phyloP scores from a whole-genome alignment of 805 yeast genomes.

The Debaryomyces hansenii region DNA sequence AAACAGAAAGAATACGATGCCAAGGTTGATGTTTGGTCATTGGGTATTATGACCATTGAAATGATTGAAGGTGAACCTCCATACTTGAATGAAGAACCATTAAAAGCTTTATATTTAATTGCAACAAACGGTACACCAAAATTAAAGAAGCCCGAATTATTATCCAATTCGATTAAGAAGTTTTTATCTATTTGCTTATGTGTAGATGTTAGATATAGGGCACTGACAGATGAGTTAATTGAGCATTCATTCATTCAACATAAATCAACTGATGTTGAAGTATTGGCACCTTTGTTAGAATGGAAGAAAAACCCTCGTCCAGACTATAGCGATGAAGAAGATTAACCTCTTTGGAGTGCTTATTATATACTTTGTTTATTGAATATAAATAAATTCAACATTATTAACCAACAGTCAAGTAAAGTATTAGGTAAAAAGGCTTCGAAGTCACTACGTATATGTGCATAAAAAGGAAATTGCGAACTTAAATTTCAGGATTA shows the following conservation, averaged over 20 bases:
- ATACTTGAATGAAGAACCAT: conserved; percentile 75
- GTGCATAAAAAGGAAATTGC: too few species aligned
- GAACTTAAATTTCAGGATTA: too few species aligned
- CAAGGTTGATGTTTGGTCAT: conserved; percentile 80
- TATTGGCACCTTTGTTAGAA: conserved; percentile 58
- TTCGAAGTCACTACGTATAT: too few species aligned
- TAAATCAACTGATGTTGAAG: conserved; percentile 60
- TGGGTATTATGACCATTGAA: conserved; percentile 84
- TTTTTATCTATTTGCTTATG: conserved; percentile 89
- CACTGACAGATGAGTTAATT: conserved; percentile 83
- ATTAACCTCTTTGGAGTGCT: not conserved
- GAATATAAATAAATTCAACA: too few species aligned
- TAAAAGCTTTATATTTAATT: conserved; percentile 72
- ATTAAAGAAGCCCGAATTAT: conserved; percentile 62
- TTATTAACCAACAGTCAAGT: too few species aligned
- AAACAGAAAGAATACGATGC: conserved; percentile 78
- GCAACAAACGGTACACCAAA: conserved; percentile 83
- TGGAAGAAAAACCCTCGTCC: conserved; percentile 33
- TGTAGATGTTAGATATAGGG: conserved; percentile 91
- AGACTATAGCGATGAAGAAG: conserved; percentile 7
- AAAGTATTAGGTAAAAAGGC: too few species aligned
- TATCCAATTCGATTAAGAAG: conserved; percentile 76
- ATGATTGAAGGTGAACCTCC: conserved; percentile 90
- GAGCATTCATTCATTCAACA: conserved; percentile 68
- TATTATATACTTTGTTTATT: not conserved